Percentiles rank a stretch among this genome's conserved stretches.
phyloP scores from a whole-genome alignment of 108 stramenopile species.

The Cyclotella choctawhatcheeana region DNA sequence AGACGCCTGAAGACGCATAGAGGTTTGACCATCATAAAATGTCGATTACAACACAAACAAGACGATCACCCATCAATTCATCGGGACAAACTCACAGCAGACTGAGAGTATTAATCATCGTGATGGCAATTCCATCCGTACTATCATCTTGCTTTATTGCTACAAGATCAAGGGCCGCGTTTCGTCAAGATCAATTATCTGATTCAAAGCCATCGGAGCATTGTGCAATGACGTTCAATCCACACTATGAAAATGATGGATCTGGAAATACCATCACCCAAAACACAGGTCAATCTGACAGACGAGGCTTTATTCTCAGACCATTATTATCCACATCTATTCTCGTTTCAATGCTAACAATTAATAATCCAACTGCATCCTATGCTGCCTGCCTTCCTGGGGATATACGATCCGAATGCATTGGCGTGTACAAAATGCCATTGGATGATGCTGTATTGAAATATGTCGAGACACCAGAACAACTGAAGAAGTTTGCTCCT shows the following conservation, averaged over 20 bases:
- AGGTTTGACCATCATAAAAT: too few relatives aligned
- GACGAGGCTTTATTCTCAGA: neutral
- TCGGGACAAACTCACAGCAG: too few relatives aligned
- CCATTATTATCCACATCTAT: neutral
- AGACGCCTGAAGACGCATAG: too few relatives aligned
- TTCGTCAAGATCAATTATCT: neutral
- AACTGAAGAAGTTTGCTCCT: constrained; percentile 65
- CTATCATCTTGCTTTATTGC: neutral
- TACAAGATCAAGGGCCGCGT: neutral
- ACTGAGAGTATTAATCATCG: too few relatives aligned
- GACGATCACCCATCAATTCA: too few relatives aligned
- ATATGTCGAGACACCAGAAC: constrained; percentile 66
- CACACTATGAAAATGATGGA: neutral
- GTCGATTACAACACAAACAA: too few relatives aligned
- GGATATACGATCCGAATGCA: constrained; percentile 69
- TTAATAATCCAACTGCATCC: constrained; percentile 12
- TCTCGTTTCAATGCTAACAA: constrained; percentile 1
- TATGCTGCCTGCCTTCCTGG: constrained; percentile 76
- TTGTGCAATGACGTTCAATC: neutral
- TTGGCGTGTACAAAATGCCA: constrained; percentile 86
- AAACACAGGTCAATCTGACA: neutral
- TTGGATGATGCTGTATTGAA: constrained; percentile 58
- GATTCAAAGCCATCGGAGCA: neutral
- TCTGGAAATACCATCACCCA: neutral
- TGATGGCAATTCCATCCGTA: neutral